These are phyloP conservation scores for Phytophthora quininea DNA, from an alignment of 352 stramenopile species.

Conservation along the genomic window DNA sequence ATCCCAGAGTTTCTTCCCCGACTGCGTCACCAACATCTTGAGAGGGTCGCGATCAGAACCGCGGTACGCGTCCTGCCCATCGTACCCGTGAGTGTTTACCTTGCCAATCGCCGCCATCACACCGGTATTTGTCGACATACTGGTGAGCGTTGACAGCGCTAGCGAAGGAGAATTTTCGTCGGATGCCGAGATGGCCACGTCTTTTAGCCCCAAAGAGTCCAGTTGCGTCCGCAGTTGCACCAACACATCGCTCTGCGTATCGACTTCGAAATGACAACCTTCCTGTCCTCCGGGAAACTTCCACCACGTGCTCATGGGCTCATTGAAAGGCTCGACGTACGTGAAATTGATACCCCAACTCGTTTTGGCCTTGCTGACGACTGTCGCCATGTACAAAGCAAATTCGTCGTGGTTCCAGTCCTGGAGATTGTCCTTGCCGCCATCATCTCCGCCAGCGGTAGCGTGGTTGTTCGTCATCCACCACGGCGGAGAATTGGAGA, in stretches of 20 bases:
- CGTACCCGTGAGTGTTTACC: slow-evolving; percentile 67
- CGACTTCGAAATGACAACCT: slow-evolving; percentile 54
- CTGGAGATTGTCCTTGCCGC: slow-evolving; percentile 55
- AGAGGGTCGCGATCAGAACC: slow-evolving; percentile 42
- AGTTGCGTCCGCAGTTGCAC: slow-evolving; percentile 44
- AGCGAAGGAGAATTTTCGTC: slow-evolving; percentile 61
- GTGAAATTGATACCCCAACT: slow-evolving; percentile 55
- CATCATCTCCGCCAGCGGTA: slow-evolving; percentile 44
- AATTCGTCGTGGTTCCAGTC: slow-evolving; percentile 56
- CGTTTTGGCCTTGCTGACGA: slow-evolving; percentile 47
- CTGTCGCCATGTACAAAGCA: slow-evolving; percentile 49
- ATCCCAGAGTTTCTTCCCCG: slow-evolving; percentile 57
- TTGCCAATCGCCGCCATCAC: slow-evolving; percentile 48
- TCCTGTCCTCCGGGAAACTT: slow-evolving; percentile 52
- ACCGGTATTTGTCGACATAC: slow-evolving; percentile 22
- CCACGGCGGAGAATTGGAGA: slow-evolving; percentile 68
- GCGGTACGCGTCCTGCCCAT: slow-evolving; percentile 47
- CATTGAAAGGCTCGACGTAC: slow-evolving; percentile 68
- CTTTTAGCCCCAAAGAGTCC: slow-evolving; percentile 32
- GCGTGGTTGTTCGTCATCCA: slow-evolving; percentile 70
- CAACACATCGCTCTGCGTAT: slow-evolving; percentile 51
- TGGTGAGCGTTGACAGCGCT: slow-evolving; percentile 39
- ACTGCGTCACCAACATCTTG: slow-evolving; percentile 31
- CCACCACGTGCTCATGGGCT: slow-evolving; percentile 61
- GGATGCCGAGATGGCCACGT: slow-evolving; percentile 43